These are phyloP conservation scores for Choanephora cucurbitarum DNA, from an alignment of 371 early-diverging fungal species.

Conservation along the genomic window DNA sequence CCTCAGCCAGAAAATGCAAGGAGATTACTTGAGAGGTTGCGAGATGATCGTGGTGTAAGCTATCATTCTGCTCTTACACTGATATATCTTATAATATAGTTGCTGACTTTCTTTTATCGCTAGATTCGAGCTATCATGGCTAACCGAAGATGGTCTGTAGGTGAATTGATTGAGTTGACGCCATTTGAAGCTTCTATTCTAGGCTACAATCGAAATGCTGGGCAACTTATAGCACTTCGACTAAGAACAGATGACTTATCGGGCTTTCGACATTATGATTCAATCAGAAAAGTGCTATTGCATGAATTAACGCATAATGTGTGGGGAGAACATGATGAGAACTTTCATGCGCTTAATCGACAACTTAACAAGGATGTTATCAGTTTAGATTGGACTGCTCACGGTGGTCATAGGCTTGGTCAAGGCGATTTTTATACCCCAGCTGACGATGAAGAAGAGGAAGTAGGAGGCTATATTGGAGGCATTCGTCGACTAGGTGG, in stretches of 20 bases:
- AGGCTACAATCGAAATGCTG: constrained; percentile 87
- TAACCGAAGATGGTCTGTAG: constrained; percentile 75
- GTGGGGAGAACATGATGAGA: constrained; percentile 77
- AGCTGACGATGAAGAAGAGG: constrained; percentile 28
- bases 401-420: constrained; percentile 47
- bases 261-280: constrained; percentile 84
- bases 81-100: too few species aligned
- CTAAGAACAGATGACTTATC: constrained; percentile 83
- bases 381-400: constrained; percentile 64
- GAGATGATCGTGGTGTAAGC: constrained; percentile 66
- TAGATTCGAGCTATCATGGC: constrained; percentile 76
- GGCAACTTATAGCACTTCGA: constrained; percentile 81
- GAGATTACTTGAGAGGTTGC: constrained; percentile 64
- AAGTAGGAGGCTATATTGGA: constrained; percentile 22
- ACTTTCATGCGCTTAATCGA: constrained; percentile 81
- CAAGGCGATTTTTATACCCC: constrained; percentile 46
- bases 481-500: constrained; percentile 34
- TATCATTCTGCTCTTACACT: background rate
- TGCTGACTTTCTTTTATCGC: too few species aligned
- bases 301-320: constrained; percentile 91
- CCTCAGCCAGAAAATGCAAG: constrained; percentile 63
- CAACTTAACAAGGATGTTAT: constrained; percentile 76
- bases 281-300: constrained; percentile 74
- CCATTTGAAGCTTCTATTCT: constrained; percentile 79
- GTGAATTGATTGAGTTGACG: constrained; percentile 77